Evolutionary conservation across 2,329 filamentous ascomycete species (phyloP).

Genomic region (Cladosporium sp.): DNA sequence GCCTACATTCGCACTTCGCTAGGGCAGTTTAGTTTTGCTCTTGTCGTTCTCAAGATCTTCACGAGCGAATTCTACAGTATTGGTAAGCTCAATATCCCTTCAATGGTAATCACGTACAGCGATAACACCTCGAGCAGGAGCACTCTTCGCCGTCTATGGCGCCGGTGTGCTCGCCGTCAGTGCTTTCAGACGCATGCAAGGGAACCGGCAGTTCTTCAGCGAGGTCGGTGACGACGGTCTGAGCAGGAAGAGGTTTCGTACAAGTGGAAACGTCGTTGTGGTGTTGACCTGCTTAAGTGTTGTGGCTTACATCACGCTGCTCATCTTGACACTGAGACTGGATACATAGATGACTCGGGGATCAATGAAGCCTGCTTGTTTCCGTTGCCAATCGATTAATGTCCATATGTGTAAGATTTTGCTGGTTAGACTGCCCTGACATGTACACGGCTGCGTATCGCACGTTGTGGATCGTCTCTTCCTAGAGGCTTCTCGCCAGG

Average conservation of each 20-base stretch:
- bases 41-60: conserved; percentile 95
- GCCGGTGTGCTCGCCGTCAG: conserved; percentile 78
- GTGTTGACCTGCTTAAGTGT: conserved; percentile 59
- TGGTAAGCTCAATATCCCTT: conserved; percentile 42
- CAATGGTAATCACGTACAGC: background rate
- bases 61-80: conserved; percentile 95
- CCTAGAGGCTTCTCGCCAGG: too few species aligned
- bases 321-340: conserved; percentile 55
- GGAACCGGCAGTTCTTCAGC: conserved; percentile 89
- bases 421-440: too few species aligned
- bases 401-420: too few species aligned
- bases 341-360: background rate
- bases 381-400: too few species aligned
- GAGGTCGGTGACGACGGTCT: conserved; percentile 57
- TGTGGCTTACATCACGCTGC: conserved; percentile 57
- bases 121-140: conserved; percentile 34
- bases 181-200: conserved; percentile 81
- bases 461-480: too few species aligned
- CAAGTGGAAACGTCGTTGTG: conserved; percentile 62
- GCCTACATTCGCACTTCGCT: conserved; percentile 94
- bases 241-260: conserved; percentile 56
- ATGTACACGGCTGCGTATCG: too few species aligned
- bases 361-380: too few species aligned
- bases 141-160: conserved; percentile 89
- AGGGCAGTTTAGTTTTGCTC: conserved; percentile 89